Evolutionary conservation across 192 early-diverging fungal genomes (phyloP), one percentile per base, ranked within the genome.

Genomic region (Rhizophagus clarus): DNA sequence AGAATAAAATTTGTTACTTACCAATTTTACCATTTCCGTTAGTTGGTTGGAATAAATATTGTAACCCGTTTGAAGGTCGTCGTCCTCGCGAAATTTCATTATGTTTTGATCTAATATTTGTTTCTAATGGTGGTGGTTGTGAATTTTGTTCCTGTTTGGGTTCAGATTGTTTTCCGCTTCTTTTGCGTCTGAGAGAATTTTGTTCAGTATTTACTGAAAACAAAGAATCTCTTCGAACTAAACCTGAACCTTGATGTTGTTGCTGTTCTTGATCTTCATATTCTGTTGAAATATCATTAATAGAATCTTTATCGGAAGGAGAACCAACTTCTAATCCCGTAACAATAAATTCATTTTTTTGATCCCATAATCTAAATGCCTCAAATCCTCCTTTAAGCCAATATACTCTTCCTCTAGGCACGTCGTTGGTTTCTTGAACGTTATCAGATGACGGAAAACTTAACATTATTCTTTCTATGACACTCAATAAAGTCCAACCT

Each of bases 381-480:
- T 89, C 84, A 69, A 86, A 89, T 9, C 88, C 88, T 22, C 87
- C 88, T 37, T 87, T 83, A 12, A 89, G 80, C 47, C 84, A 89
- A 78, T 84, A 86, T n/a, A 86, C 75, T 9, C 74, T 61, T 63
- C 74, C 74, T 37, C 37, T 76, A 24, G 29, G 31, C 2, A 37
- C 3, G 10, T 60, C 49, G 29, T 37, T 32, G 12, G 12, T 61
- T 34, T 76, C 56, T 40, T 76, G 22, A 37, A 62, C n/a, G 37
- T 76, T 76, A 28, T 76, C 74, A 22, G 74, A 34, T n/a, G 60
- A 62, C 10, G 74, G 61, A 78, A 62, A 83, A 69, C 76, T 63
- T 31, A 74, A 60, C 73, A 74, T 74, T 0, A 31, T 86, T 29
- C 83, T 61, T 42, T 87, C 86, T 31, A 89, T 72, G 9, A 89